Evolutionary conservation across 1,284 basidiomycete species (phyloP).

Genomic region (Trichosporon ovoides): DNA sequence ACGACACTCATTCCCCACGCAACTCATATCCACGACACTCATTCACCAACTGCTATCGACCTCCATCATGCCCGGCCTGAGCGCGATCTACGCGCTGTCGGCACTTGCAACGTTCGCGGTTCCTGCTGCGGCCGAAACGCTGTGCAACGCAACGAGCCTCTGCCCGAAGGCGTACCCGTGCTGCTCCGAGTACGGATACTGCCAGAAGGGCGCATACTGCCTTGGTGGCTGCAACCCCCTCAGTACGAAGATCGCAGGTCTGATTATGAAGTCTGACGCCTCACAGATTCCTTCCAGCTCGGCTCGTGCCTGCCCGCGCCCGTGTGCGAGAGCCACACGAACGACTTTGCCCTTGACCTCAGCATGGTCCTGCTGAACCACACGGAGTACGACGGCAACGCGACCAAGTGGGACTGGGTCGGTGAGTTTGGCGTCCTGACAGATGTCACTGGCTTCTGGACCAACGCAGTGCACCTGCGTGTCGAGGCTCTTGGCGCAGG

Average conservation of each 20-base stretch:
- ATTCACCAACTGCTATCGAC: neutral
- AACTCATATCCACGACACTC: neutral
- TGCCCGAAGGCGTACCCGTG: constrained; percentile 62
- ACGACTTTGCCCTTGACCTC: constrained; percentile 59
- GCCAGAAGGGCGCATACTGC: constrained; percentile 62
- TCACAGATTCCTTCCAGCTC: constrained; percentile 54
- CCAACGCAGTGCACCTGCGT: neutral
- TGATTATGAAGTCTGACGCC: constrained; percentile 1
- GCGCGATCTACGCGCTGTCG: neutral
- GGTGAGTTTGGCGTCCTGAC: no score
- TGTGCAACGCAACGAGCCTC: constrained; percentile 30
- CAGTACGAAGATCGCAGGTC: constrained; percentile 27
- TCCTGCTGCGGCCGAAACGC: constrained; percentile 14
- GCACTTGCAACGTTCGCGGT: constrained; percentile 3
- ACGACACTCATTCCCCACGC: neutral
- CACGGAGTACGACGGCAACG: constrained; percentile 67
- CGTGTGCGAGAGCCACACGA: constrained; percentile 61
- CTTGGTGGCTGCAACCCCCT: constrained; percentile 76
- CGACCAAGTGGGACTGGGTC: constrained; percentile 55
- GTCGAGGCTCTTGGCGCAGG: no score
- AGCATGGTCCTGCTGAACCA: constrained; percentile 57
- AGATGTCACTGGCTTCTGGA: no score
- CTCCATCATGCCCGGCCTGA: neutral
- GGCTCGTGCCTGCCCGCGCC: constrained; percentile 67
- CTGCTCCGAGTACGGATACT: constrained; percentile 72